phyloP scores from a whole-genome alignment of 139 green algal genomes.

The Ettlia oleoabundans region DNA sequence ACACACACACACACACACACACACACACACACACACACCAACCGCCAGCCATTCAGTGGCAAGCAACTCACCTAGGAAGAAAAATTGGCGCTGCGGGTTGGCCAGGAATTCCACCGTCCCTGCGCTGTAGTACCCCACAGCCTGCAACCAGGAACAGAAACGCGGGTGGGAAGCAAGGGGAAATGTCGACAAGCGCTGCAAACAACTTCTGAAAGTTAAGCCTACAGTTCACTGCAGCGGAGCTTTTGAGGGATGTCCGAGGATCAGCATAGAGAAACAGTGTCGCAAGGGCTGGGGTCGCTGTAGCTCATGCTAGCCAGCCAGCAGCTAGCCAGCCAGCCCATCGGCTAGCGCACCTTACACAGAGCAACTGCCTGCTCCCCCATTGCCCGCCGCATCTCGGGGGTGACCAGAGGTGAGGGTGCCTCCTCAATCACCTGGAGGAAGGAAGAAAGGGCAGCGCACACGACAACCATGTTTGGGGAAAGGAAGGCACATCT shows the following conservation, averaged over 20 bases:
- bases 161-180: no score
- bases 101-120: conserved; percentile 60
- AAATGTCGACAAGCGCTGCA: no score
- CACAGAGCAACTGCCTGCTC: conserved; percentile 67
- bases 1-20: no score
- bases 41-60: no score
- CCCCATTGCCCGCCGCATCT: conserved; percentile 59
- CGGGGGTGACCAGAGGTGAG: conserved; percentile 43
- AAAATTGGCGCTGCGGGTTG: conserved; percentile 51
- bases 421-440: conserved; percentile 71
- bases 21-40: no score
- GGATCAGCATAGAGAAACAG: background rate
- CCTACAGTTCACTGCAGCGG: no score
- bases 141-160: conserved; percentile 6
- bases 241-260: no score
- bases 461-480: background rate
- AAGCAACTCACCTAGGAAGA: no score
- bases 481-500: background rate
- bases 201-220: no score
- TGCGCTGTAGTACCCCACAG: conserved; percentile 64
- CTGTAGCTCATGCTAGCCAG: background rate
- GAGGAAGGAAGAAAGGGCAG: background rate
- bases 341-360: background rate
- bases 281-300: background rate
- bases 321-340: background rate